phyloP scores from a whole-genome alignment of 371 early-diverging fungal species.

The Mucor irregularis region DNA sequence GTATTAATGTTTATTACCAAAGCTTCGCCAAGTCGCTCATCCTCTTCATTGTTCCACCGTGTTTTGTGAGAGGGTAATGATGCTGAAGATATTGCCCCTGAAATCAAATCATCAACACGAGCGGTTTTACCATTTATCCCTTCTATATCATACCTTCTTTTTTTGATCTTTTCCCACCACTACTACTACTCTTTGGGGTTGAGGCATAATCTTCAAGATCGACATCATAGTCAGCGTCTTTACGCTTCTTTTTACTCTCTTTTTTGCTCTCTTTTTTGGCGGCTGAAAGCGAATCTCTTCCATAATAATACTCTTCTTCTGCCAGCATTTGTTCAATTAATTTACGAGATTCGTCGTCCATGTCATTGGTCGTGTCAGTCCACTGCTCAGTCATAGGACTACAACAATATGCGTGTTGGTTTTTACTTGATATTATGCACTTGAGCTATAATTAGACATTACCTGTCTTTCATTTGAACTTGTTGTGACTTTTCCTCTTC shows the following conservation, averaged over 20 bases:
- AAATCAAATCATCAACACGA: too few species aligned
- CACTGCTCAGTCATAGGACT: neutral
- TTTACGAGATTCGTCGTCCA: slow-evolving; percentile 61
- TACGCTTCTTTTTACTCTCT: neutral
- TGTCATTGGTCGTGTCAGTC: slow-evolving; percentile 34
- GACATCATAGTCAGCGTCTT: neutral
- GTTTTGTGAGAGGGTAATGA: slow-evolving; percentile 66
- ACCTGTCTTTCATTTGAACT: too few species aligned
- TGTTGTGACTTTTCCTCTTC: slow-evolving; percentile 5
- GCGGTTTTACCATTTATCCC: neutral
- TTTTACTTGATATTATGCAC: too few species aligned
- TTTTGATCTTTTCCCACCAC: slow-evolving; percentile 16
- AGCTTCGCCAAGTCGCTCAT: slow-evolving; percentile 35
- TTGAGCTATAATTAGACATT: too few species aligned
- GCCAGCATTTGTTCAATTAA: slow-evolving; percentile 74
- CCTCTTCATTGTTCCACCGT: slow-evolving; percentile 54
- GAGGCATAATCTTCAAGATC: too few species aligned
- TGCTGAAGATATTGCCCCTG: slow-evolving; percentile 43
- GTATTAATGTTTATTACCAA: slow-evolving; percentile 40
- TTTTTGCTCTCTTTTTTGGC: slow-evolving; percentile 5
- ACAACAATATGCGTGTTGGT: neutral
- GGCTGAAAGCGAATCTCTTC: slow-evolving; percentile 26
- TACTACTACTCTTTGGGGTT: too few species aligned
- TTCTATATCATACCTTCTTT: slow-evolving; percentile 24
- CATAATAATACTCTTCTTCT: slow-evolving; percentile 68